Evolutionary conservation across 208 protist species (phyloP).

Genomic region (Herpetomonas samuelpessoai): DNA sequence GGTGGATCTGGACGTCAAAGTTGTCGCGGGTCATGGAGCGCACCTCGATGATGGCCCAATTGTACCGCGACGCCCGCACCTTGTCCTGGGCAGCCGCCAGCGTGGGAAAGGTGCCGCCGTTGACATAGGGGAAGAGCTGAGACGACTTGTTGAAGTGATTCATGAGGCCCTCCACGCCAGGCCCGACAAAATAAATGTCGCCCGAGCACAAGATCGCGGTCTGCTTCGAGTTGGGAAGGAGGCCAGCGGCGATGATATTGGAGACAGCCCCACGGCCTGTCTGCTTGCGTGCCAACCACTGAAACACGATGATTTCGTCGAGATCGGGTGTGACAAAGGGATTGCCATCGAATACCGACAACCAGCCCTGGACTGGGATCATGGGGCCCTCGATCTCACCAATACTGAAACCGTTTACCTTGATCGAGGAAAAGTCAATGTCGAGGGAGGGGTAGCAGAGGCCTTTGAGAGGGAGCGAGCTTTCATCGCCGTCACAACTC

Average conservation of each 20-base stretch:
- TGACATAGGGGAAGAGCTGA: conserved; percentile 21
- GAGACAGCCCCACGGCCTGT: conserved; percentile 5
- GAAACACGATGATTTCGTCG: conserved; percentile 44
- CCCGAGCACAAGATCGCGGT: conserved; percentile 29
- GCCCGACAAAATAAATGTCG: conserved; percentile 21
- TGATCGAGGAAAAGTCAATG: conserved; percentile 9
- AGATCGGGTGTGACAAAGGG: conserved; percentile 32
- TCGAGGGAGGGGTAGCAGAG: conserved; percentile 23
- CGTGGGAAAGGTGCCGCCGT: conserved; percentile 17
- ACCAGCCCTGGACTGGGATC: conserved; percentile 20
- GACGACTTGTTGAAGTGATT: conserved; percentile 22
- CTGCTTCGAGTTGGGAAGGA: conserved; percentile 27
- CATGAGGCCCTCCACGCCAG: conserved; percentile 9
- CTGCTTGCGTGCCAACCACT: conserved; percentile 41
- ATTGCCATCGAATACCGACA: conserved; percentile 17
- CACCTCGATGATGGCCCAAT: conserved; percentile 32
- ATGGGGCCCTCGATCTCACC: conserved; percentile 26
- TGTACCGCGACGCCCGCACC: conserved; percentile 10
- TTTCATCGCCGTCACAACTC: conserved; percentile 31
- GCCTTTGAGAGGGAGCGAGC: conserved; percentile 21
- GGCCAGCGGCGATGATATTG: conserved; percentile 7
- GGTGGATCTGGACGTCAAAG: conserved; percentile 25
- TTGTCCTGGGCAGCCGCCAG: conserved; percentile 9
- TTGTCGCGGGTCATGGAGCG: conserved; percentile 8
- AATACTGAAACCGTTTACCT: conserved; percentile 12